phyloP scores from a whole-genome alignment of 2,329 filamentous ascomycete species.

The Dryadomyces quercus-mongolicae region DNA sequence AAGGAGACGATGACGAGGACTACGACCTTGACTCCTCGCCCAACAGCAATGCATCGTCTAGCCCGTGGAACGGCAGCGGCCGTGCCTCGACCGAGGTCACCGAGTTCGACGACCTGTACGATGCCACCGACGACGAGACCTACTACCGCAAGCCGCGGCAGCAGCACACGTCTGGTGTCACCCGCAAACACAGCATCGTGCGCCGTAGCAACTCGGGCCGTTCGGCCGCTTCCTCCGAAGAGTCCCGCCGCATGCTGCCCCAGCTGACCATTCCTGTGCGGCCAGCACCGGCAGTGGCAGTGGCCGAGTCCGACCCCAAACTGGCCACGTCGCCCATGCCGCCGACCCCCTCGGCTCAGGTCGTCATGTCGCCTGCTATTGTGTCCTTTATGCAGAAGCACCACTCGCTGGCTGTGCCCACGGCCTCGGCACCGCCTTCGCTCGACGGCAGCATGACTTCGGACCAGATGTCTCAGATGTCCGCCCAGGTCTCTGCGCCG shows the following conservation, averaged over 20 bases:
- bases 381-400: conserved; percentile 57
- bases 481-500: conserved; percentile 60
- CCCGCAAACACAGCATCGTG: conserved; percentile 21
- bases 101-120: conserved; percentile 80
- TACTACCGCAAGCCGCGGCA: conserved; percentile 23
- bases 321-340: conserved; percentile 46
- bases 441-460: conserved; percentile 81
- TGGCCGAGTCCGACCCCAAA: conserved; percentile 27
- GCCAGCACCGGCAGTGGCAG: conserved; percentile 19
- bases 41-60: conserved; percentile 14
- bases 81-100: conserved; percentile 51
- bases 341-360: conserved; percentile 51
- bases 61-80: conserved; percentile 44
- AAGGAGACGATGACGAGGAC: conserved; percentile 20
- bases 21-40: conserved; percentile 22
- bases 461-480: conserved; percentile 58
- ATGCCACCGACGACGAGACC: conserved; percentile 68
- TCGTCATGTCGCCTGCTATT: conserved; percentile 65
- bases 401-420: conserved; percentile 54
- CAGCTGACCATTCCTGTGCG: conserved; percentile 40
- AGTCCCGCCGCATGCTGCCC: conserved; percentile 26
- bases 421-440: conserved; percentile 71
- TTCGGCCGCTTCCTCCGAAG: conserved; percentile 16
- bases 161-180: conserved; percentile 26
- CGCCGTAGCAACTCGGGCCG: conserved; percentile 7